These are phyloP conservation scores for Mikania micrantha DNA, from an alignment of 129 eudicot species.

Conservation along the genomic window DNA sequence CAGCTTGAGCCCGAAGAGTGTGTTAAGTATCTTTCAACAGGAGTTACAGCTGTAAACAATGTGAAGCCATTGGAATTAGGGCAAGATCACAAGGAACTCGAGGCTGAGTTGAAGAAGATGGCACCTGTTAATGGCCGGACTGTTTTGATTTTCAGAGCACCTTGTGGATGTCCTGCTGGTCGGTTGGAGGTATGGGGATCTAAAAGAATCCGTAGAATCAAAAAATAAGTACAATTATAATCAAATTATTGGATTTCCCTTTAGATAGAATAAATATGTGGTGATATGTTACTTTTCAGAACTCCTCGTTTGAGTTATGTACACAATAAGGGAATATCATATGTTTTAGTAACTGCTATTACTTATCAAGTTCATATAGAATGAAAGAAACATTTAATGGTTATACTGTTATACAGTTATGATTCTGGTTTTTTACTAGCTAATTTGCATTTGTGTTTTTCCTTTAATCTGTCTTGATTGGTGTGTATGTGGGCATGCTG, in stretches of 20 bases:
- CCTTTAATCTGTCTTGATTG: background rate
- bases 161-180: slow-evolving; percentile 53
- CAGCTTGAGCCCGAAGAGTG: slow-evolving; percentile 50
- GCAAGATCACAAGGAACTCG: slow-evolving; percentile 47
- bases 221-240: slow-evolving; percentile 24
- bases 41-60: background rate
- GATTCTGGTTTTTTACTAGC: background rate
- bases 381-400: slow-evolving; percentile 10
- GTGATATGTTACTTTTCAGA: slow-evolving; percentile 22
- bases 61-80: slow-evolving; percentile 45
- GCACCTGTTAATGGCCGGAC: slow-evolving; percentile 60
- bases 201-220: slow-evolving; percentile 40
- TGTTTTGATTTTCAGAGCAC: slow-evolving; percentile 47
- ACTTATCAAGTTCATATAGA: background rate
- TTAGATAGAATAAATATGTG: slow-evolving; percentile 27
- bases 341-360: slow-evolving; percentile 4
- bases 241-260: background rate
- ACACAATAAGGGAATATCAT: slow-evolving; percentile 17
- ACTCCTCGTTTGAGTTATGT: slow-evolving; percentile 14
- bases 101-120: slow-evolving; percentile 51
- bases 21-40: slow-evolving; percentile 31
- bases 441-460: background rate
- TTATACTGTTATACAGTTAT: slow-evolving; percentile 1
- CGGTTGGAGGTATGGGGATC: slow-evolving; percentile 56
- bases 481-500: background rate